Base-by-base conservation (phyloP, 2,329 filamentous ascomycete genomes). In the Talaromyces sp. region DNA sequence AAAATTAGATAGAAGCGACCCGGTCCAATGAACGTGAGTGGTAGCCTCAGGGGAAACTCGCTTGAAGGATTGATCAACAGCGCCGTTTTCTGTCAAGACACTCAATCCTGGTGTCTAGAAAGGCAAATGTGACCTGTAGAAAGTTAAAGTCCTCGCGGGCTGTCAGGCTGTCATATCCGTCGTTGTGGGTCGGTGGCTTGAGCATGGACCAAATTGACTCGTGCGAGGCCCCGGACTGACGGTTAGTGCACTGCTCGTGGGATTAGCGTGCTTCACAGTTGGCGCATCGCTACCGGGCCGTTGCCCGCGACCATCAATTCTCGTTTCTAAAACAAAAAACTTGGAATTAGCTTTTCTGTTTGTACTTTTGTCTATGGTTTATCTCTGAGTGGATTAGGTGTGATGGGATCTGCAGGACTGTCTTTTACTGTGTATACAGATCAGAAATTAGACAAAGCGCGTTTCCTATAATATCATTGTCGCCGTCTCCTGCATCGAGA, bases 121-220 rank as follows among this genome's bases (percentile, higher is more conserved):
- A 16, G 16, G 11, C 30, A 17, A 33, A 44, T 33, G 20, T 16
- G 43, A 46, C 17, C 19, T 46, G 19, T 36, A 20, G 19, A 16
- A 46, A 46, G 43, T 46, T 19, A 46, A 46, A 22, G 20, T n/a
- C 35, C 17, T 27, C 24, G 9, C 4, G 24, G 24, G 24, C 43
- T 46, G 43, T 46, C 43, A 46, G 43, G 33, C 32, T 16, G 19
- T 46, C 17, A 22, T 7, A 4, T 10, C 8, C 17, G 4, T 36
- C 11, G 14, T n/a, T 46, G 43, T 46, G 43, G 43, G 43, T 17
- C 43, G 19, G 43, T 46, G 43, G 43, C 43, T 30, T 46, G 32
- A 33, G 30, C 14, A 35, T 24, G 43, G 43, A 17, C 30, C 19
- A 5, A 16, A 22, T 36, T 35, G 43, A 36, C 43, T 46, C 30